These are phyloP conservation scores for Kodamaea kakaduensis DNA, from an alignment of 805 yeast genomes.

Conservation along the genomic window DNA sequence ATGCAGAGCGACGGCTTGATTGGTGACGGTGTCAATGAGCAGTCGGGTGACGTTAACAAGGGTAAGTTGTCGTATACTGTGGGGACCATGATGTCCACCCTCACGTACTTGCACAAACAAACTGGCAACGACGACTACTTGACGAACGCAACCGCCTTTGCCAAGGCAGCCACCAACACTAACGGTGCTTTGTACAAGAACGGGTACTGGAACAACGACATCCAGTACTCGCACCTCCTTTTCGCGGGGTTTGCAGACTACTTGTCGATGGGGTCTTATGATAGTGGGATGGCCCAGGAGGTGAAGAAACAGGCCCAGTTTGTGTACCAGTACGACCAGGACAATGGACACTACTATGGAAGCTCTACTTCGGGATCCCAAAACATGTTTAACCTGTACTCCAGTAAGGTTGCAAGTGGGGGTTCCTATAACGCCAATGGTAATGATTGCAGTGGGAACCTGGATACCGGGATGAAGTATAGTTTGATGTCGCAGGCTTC, in stretches of 20 bases:
- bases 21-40: conserved; percentile 11
- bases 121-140: conserved; percentile 8
- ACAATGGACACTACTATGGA: conserved; percentile 12
- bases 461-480: conserved; percentile 10
- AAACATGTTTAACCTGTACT: conserved; percentile 10
- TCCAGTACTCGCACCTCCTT: conserved; percentile 16
- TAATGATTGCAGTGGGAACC: conserved; percentile 9
- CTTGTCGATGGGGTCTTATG: conserved; percentile 10
- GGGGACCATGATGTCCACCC: conserved; percentile 13
- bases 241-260: conserved; percentile 17
- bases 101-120: conserved; percentile 10
- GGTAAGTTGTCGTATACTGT: conserved; percentile 16
- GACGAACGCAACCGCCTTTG: conserved; percentile 11
- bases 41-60: conserved; percentile 8
- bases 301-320: conserved; percentile 13
- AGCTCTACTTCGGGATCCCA: conserved; percentile 6
- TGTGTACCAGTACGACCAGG: conserved; percentile 14
- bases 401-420: conserved; percentile 4
- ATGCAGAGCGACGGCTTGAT: conserved; percentile 14
- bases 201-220: conserved; percentile 17
- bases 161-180: conserved; percentile 10
- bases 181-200: conserved; percentile 13
- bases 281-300: conserved; percentile 4
- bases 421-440: conserved; percentile 10
- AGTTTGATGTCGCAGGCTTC: conserved; percentile 20